Evolutionary conservation across 2,329 filamentous ascomycete genomes (phyloP).

Genomic region (Coniochaeta sp.): DNA sequence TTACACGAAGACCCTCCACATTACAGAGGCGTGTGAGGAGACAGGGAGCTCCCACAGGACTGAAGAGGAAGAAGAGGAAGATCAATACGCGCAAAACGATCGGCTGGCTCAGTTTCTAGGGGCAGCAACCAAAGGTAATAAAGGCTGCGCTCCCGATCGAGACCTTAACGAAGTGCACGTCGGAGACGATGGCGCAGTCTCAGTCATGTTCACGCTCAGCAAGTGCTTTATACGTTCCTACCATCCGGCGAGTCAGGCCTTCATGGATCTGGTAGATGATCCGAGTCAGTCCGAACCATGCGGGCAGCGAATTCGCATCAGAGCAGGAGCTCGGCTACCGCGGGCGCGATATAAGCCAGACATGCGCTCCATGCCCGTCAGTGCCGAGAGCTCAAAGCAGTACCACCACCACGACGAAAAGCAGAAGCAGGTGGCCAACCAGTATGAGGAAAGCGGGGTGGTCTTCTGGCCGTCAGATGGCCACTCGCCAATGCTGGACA

Average conservation of each 20-base stretch:
- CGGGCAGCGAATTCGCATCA: conserved; percentile 39
- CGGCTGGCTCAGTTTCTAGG: not conserved
- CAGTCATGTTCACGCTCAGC: conserved; percentile 38
- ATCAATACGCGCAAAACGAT: conserved; percentile 3
- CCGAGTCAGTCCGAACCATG: conserved; percentile 22
- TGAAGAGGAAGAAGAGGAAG: not conserved
- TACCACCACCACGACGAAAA: not conserved
- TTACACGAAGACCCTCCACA: conserved; percentile 50
- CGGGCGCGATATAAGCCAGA: conserved; percentile 8
- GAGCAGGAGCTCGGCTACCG: conserved; percentile 31
- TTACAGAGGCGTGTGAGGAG: conserved; percentile 16
- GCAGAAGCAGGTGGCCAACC: conserved; percentile 10
- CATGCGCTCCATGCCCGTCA: conserved; percentile 2
- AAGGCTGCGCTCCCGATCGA: conserved; percentile 14
- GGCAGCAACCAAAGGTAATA: not conserved
- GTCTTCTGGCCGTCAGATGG: conserved; percentile 27
- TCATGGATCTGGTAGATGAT: conserved; percentile 53
- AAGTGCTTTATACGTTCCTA: conserved; percentile 50
- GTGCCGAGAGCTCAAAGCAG: conserved; percentile 4
- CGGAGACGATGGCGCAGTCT: conserved; percentile 33
- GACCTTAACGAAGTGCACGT: conserved; percentile 38
- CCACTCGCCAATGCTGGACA: conserved; percentile 16
- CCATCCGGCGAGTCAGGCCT: conserved; percentile 41
- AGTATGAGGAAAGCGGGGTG: conserved; percentile 16
- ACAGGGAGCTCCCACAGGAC: not conserved